Evolutionary conservation across 1,284 basidiomycete species (phyloP).

Genomic region (Microbotryomycetes sp.): DNA sequence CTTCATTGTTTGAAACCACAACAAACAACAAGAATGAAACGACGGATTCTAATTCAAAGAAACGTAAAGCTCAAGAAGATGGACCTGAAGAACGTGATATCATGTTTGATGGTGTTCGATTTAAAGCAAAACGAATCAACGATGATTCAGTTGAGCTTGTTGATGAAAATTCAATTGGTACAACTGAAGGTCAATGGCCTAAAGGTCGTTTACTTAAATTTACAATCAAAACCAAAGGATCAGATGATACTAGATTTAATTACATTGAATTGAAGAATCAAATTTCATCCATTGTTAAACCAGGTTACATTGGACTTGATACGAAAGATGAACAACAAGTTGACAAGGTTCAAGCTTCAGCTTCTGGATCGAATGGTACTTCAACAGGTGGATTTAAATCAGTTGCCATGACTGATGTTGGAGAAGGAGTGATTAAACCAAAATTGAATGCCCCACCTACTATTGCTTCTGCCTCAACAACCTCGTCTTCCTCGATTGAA

Average conservation of each 20-base stretch:
- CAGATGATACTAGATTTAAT: slow-evolving; percentile 34
- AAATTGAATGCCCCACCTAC: slow-evolving; percentile 29
- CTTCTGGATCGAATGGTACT: no score
- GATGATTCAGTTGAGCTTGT: slow-evolving; percentile 53
- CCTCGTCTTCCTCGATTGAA: slow-evolving; percentile 1
- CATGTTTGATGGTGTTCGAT: slow-evolving; percentile 39
- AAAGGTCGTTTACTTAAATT: slow-evolving; percentile 70
- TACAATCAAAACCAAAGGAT: slow-evolving; percentile 22
- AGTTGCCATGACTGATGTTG: slow-evolving; percentile 5
- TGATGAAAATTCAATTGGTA: slow-evolving; percentile 60
- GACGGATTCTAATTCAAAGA: slow-evolving; percentile 40
- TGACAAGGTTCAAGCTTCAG: slow-evolving; percentile 11
- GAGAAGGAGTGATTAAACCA: slow-evolving; percentile 9
- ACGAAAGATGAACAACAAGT: slow-evolving; percentile 11
- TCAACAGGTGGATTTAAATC: background rate
- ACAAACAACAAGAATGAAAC: slow-evolving; percentile 43
- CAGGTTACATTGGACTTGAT: slow-evolving; percentile 21
- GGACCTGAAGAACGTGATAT: slow-evolving; percentile 35
- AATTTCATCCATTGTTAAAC: slow-evolving; percentile 21
- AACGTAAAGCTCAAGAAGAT: slow-evolving; percentile 43
- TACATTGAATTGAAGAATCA: slow-evolving; percentile 30
- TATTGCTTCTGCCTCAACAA: slow-evolving; percentile 14
- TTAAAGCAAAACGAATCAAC: slow-evolving; percentile 33
- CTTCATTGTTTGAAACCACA: slow-evolving; percentile 39
- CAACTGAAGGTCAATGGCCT: slow-evolving; percentile 58